Conservation (phyloP, 805 yeast genomes). For the Saccharomycopsis olivae region DNA sequence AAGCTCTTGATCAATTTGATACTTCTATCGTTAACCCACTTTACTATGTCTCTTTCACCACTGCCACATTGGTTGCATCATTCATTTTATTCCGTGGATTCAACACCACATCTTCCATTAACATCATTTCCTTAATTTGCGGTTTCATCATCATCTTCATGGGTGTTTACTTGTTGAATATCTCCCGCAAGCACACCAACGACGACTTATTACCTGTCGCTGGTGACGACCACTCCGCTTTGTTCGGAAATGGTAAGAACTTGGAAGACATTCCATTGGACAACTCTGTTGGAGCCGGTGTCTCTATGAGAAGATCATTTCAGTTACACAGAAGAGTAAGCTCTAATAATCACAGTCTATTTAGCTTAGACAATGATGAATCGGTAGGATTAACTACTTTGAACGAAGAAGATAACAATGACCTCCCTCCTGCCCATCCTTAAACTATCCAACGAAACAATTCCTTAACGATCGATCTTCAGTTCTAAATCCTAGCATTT, state of each 20-base stretch:
- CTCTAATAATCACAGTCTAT: conserved; percentile 12
- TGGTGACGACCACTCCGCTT: conserved; percentile 16
- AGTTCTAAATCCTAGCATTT: too few relatives aligned
- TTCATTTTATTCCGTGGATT: conserved; percentile 80
- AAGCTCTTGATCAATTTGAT: conserved; percentile 87
- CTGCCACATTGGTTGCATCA: conserved; percentile 77
- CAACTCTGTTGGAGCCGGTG: conserved; percentile 64
- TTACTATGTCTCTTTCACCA: conserved; percentile 85
- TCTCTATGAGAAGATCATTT: conserved; percentile 17
- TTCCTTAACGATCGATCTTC: too few relatives aligned
- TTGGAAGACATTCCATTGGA: conserved; percentile 71
- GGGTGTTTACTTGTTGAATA: conserved; percentile 76
- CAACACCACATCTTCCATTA: conserved; percentile 71
- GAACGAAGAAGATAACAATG: conserved; percentile 23
- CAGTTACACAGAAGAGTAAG: conserved; percentile 17
- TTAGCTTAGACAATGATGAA: conserved; percentile 24
- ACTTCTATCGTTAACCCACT: conserved; percentile 87
- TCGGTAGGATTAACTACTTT: conserved; percentile 26
- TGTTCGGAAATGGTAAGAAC: conserved; percentile 29
- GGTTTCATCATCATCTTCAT: conserved; percentile 82
- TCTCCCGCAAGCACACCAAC: conserved; percentile 56
- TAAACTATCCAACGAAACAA: neutral
- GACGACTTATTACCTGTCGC: conserved; percentile 26
- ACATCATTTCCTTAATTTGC: conserved; percentile 68
- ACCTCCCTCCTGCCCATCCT: too few relatives aligned